Evolutionary conservation across 352 stramenopile genomes (phyloP).

Genomic region (Phytophthora lateralis): DNA sequence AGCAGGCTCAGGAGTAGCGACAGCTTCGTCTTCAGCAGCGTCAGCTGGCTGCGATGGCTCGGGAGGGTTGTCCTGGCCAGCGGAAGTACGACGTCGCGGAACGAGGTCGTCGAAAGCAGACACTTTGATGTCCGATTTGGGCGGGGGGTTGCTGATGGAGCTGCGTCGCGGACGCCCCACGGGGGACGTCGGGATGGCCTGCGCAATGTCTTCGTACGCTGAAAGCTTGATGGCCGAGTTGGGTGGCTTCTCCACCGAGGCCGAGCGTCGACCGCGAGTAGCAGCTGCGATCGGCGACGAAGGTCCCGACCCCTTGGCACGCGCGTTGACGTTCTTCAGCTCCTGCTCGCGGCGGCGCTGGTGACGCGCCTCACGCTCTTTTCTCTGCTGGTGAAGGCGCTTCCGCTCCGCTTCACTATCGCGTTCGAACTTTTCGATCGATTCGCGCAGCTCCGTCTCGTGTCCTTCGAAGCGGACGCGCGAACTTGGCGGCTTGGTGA

Average conservation of each 20-base stretch:
- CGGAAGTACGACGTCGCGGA: slow-evolving; percentile 28
- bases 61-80: slow-evolving; percentile 19
- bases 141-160: slow-evolving; percentile 35
- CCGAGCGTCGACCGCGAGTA: slow-evolving; percentile 21
- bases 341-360: slow-evolving; percentile 25
- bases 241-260: slow-evolving; percentile 33
- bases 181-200: slow-evolving; percentile 43
- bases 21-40: slow-evolving; percentile 2
- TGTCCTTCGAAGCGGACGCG: slow-evolving; percentile 46
- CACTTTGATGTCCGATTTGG: slow-evolving; percentile 57
- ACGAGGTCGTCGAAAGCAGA: slow-evolving; percentile 46
- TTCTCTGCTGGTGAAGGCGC: slow-evolving; percentile 24
- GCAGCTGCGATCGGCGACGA: slow-evolving; percentile 26
- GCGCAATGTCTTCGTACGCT: slow-evolving; percentile 24
- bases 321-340: slow-evolving; percentile 20
- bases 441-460: slow-evolving; percentile 13
- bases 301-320: slow-evolving; percentile 14
- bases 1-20: neutral
- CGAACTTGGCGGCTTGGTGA: slow-evolving; percentile 35
- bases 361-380: slow-evolving; percentile 13
- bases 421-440: slow-evolving; percentile 14
- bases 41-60: slow-evolving; percentile 6
- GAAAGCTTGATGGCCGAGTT: slow-evolving; percentile 44
- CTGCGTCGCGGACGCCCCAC: slow-evolving; percentile 45
- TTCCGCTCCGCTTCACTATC: slow-evolving; percentile 24